phyloP scores from a whole-genome alignment of 2,329 filamentous ascomycete species.

The Alternaria arbusti region DNA sequence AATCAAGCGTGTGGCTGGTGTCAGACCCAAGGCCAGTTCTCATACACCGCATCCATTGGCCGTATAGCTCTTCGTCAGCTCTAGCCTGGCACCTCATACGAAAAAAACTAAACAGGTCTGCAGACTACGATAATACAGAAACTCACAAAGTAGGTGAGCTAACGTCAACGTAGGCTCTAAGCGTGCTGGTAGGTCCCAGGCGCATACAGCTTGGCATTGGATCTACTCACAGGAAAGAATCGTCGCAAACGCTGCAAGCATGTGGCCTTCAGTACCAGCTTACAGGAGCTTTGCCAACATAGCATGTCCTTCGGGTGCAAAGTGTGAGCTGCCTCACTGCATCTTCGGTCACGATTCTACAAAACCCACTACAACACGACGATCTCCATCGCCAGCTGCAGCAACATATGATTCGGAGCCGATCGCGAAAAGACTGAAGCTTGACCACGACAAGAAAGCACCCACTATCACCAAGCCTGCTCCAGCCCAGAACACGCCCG shows the following conservation, averaged over 20 bases:
- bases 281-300: slow-evolving; percentile 34
- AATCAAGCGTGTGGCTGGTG: background rate
- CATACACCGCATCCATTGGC: background rate
- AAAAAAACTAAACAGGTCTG: background rate
- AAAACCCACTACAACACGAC: slow-evolving; percentile 5
- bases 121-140: background rate
- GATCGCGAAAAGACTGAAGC: slow-evolving; percentile 41
- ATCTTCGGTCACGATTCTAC: slow-evolving; percentile 62
- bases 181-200: slow-evolving; percentile 20
- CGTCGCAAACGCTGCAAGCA: slow-evolving; percentile 8
- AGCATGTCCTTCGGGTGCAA: slow-evolving; percentile 58
- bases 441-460: slow-evolving; percentile 25
- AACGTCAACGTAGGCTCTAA: background rate
- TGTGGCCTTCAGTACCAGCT: slow-evolving; percentile 40
- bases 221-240: slow-evolving; percentile 17
- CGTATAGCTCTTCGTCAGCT: background rate
- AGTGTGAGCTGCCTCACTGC: slow-evolving; percentile 62
- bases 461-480: background rate
- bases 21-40: background rate
- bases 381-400: slow-evolving; percentile 2
- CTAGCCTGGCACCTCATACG: background rate
- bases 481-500: slow-evolving; percentile 10
- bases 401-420: slow-evolving; percentile 13
- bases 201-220: background rate
- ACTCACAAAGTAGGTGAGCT: background rate